Evolutionary conservation across 2,329 filamentous ascomycete genomes (phyloP), one percentile per base, ranked within the genome.

Genomic region (Ophiostoma montium): DNA sequence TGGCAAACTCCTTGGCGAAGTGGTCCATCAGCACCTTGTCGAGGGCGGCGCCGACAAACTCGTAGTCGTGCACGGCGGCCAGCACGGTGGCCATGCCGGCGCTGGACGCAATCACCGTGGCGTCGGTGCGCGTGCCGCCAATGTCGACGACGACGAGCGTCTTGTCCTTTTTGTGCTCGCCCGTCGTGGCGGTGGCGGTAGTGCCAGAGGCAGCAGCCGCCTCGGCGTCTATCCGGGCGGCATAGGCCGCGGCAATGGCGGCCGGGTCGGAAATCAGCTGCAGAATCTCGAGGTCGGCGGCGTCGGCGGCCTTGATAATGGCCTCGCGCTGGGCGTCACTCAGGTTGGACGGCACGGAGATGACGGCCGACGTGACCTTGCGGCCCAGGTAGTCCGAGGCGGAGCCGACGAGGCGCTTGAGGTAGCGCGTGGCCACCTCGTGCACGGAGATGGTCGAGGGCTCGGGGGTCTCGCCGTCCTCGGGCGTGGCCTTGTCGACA

Each of bases 1-100:
- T 96, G 62, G 92, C 77, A 70, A 98, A 98, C 68, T 98, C 92
- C 75, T 98, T 98, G 59, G 90, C 85, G 59, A 96, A 95, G 73
- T 95, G 83, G 64, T 98, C 90, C 64, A 95, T 85, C 52, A 98
- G 75, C 46, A 90, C 84, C 64, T 92, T 78, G 70, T 98, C 92
- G 50, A 98, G 75, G 57, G 88, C 81, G 33, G 79, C 75, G 61
- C 92, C 92, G 50, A 86, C 82, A 57, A 90, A 85, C 62, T 96
- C 89, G 68, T 94, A 95, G 72, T 98, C 92, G 70, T 96, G 92
- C 30, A 84, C 80, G 12, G 90, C 94, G 18, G 92, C 88, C 51
- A 98, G 75, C 59, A 95, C 81, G 53, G 87, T 95, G 75, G 96
- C 96, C 72, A 96, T 90, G 63, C 92, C 92, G 54, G 88, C 88